A percentile compares a stretch with the other conserved stretches of the same genome.
Evolutionary conservation across 306 rosid species (phyloP).

Genomic region (Ceratonia siliqua): DNA sequence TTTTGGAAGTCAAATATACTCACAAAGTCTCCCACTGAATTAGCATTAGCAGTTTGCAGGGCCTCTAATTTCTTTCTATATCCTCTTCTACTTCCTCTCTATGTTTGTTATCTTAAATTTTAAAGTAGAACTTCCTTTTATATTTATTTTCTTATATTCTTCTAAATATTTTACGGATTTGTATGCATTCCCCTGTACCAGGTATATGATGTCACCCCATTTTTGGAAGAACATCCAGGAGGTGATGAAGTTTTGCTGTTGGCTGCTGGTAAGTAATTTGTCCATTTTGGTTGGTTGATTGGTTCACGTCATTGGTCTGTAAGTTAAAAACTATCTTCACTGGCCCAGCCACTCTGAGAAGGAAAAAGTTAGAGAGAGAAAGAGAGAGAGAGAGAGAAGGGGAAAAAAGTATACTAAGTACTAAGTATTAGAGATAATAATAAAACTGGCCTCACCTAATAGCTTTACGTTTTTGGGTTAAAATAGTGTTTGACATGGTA

Average conservation of each 20-base stretch:
- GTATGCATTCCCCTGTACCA: constrained; percentile 33
- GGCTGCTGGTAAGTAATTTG: constrained; percentile 63
- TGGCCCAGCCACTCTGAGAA: background rate
- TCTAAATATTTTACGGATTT: background rate
- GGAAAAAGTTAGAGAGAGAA: background rate
- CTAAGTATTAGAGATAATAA: no score
- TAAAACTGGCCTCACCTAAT: no score
- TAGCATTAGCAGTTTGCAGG: background rate
- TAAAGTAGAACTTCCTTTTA: background rate
- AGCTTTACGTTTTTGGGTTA: no score
- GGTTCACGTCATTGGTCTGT: background rate
- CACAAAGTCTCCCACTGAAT: background rate
- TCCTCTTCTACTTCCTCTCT: background rate
- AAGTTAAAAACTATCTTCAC: background rate
- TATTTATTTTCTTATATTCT: background rate
- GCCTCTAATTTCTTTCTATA: background rate
- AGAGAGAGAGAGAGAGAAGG: background rate
- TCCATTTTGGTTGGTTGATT: background rate
- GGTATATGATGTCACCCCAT: constrained; percentile 90
- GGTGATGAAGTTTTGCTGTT: constrained; percentile 85
- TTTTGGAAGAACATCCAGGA: constrained; percentile 92
- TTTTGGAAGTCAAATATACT: background rate
- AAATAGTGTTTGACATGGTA: no score
- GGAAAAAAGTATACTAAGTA: background rate
- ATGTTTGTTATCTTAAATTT: background rate